Percentiles rank a stretch among this genome's conserved stretches.
These are phyloP conservation scores for Suillus bovinus DNA, from an alignment of 768 basidiomycete species.

Conservation along the genomic window DNA sequence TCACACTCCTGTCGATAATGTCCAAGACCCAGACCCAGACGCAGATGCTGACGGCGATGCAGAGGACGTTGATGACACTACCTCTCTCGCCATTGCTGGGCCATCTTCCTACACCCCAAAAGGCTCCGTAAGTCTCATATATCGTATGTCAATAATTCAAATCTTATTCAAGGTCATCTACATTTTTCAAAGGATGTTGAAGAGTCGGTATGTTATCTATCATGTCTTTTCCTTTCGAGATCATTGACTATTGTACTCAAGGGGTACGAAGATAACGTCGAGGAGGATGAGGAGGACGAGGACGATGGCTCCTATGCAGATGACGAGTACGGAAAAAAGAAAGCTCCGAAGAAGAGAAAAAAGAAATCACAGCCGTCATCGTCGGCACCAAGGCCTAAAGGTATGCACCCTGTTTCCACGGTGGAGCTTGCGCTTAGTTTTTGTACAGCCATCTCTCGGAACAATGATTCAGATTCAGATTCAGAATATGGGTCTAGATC, in stretches of 20 bases:
- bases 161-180: conserved; percentile 2
- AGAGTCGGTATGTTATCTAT: conserved; percentile 31
- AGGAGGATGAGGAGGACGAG: conserved; percentile 54
- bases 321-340: conserved; percentile 75
- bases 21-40: conserved; percentile 45
- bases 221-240: conserved; percentile 18
- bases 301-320: conserved; percentile 81
- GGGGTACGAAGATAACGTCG: conserved; percentile 54
- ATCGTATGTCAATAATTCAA: conserved; percentile 14
- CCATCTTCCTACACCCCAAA: conserved; percentile 50
- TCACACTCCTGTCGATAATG: conserved; percentile 32
- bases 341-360: conserved; percentile 68
- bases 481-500: conserved; percentile 85
- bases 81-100: conserved; percentile 38
- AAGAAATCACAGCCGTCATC: conserved; percentile 42
- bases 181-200: conserved; percentile 26
- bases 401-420: conserved; percentile 35
- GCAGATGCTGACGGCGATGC: conserved; percentile 43
- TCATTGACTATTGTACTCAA: conserved; percentile 45
- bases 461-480: conserved; percentile 65
- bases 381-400: conserved; percentile 54
- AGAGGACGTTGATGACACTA: conserved; percentile 39
- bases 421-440: not conserved
- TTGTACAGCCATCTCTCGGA: conserved; percentile 4
- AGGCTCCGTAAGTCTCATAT: conserved; percentile 53